Evolutionary conservation across 306 rosid genomes (phyloP).

Genomic region (Crataegus laevigata): DNA sequence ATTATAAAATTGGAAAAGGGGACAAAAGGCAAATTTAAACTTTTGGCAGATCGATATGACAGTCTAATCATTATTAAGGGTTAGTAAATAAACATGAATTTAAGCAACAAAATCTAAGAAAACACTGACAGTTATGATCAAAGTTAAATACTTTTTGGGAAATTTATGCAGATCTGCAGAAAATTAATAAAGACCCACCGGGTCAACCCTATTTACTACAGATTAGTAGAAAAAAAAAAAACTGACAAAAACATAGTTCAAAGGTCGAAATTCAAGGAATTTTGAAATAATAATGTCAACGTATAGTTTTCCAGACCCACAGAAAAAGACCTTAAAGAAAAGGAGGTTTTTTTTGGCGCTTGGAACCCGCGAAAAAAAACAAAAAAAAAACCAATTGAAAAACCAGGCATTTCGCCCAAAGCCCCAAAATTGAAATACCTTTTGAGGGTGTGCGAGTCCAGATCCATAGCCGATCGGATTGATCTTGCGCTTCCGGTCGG

Average conservation of each 20-base stretch:
- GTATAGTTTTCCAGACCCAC: slow-evolving; percentile 5
- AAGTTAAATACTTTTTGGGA: neutral
- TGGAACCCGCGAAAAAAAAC: slow-evolving; percentile 17
- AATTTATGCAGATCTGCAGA: neutral
- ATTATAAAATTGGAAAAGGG: slow-evolving; percentile 15
- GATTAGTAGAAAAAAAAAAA: slow-evolving; percentile 21
- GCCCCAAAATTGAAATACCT: slow-evolving; percentile 32
- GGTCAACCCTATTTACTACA: slow-evolving; percentile 39
- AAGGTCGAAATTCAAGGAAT: slow-evolving; percentile 52
- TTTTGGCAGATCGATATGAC: slow-evolving; percentile 35
- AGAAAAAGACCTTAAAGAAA: neutral
- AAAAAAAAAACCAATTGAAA: neutral
- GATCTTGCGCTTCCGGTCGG: slow-evolving; percentile 39
- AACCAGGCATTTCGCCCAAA: neutral
- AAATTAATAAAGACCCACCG: slow-evolving; percentile 11
- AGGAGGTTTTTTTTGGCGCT: slow-evolving; percentile 3
- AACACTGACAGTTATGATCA: neutral
- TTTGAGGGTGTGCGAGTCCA: slow-evolving; percentile 15
- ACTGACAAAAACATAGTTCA: slow-evolving; percentile 8
- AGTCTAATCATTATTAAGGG: slow-evolving; percentile 35
- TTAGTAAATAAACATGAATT: slow-evolving; percentile 9
- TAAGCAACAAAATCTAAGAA: slow-evolving; percentile 16
- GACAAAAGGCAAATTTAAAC: slow-evolving; percentile 47
- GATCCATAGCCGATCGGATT: slow-evolving; percentile 44
- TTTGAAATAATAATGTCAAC: slow-evolving; percentile 31